phyloP scores from a whole-genome alignment of 164 flowering plant genomes.

The Macadamia tetraphylla region DNA sequence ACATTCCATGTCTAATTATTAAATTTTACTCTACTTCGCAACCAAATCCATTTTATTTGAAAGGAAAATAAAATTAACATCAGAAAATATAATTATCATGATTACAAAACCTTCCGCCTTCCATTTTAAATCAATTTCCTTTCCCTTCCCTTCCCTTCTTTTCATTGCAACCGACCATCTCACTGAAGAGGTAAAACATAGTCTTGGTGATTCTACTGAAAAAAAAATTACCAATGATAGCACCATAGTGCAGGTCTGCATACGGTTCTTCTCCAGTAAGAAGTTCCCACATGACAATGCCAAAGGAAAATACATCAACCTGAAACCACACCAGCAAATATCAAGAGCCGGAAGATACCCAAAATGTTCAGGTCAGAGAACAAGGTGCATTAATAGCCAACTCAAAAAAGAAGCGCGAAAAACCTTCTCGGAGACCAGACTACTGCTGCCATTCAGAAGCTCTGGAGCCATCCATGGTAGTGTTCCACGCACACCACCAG shows the following conservation, averaged over 20 bases:
- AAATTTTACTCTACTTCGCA: too few species aligned
- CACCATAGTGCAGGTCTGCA: conserved; percentile 88
- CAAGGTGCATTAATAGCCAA: background rate
- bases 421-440: conserved; percentile 94
- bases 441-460: conserved; percentile 91
- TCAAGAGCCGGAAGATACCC: background rate
- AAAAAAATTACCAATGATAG: conserved; percentile 63
- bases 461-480: conserved; percentile 99
- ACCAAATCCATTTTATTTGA: too few species aligned
- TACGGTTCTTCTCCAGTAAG: conserved; percentile 96
- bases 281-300: conserved; percentile 95
- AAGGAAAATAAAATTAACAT: too few species aligned
- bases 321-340: conserved; percentile 18
- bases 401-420: conserved; percentile 1
- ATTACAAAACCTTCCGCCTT: too few species aligned
- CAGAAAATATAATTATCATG: too few species aligned
- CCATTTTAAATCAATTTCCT: too few species aligned
- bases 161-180: too few species aligned
- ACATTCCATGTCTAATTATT: too few species aligned
- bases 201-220: background rate
- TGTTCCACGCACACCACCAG: conserved; percentile 96
- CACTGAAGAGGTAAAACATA: background rate
- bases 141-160: too few species aligned
- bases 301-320: conserved; percentile 98
- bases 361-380: background rate